Base-by-base conservation (phyloP, 176 grass and related monocot species). In the Hordeum vulgare region DNA sequence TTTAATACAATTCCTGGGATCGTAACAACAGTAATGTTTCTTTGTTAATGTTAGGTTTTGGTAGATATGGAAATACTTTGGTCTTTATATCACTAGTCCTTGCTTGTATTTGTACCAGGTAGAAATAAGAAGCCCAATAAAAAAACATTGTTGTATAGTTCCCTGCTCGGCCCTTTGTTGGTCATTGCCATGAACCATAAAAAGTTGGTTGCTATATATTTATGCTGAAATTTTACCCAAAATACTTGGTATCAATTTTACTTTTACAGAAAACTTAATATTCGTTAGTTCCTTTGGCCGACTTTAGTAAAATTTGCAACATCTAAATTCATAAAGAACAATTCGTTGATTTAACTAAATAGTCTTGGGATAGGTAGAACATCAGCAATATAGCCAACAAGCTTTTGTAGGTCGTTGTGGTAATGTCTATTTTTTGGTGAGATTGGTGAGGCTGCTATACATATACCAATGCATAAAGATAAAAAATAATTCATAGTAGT, bases 1-100 rank as follows among this genome's bases (percentile, higher is more conserved):
- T 28, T 91, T 53, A 7, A 90, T 28, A 29, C 87, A 84, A 37
- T 49, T 80, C 81, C 84, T 94, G 29, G 57, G 3, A 66, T 41
- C 3, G 8, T 47, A 41, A 47, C 3, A 53, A 13, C 14, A 79
- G 36, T 42, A 18, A 34, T 58, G 63, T 31, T 2, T 27, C 7
- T 69, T 40, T 78, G 21, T 39, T 39, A 24, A 2, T 24, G 21
- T 13, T 12, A n/a, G 9, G 11, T 69, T 3, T 40, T 23, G 35
- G 66, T 23, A 11, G 18, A 37, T 1, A n/a, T 3, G 3, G 9
- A 39, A 66, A 35, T 35, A 66, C 21, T 34, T 39, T 12, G 9
- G 6, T 3, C 0, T 17, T 33, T n/a, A 10, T 11, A 21, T 11
- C 6, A 39, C 37, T 9, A 9, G 37, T 8, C 37, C 6, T 39